phyloP scores from a whole-genome alignment of 1,139 yeast genomes.

The Blastobotrys proliferans region DNA sequence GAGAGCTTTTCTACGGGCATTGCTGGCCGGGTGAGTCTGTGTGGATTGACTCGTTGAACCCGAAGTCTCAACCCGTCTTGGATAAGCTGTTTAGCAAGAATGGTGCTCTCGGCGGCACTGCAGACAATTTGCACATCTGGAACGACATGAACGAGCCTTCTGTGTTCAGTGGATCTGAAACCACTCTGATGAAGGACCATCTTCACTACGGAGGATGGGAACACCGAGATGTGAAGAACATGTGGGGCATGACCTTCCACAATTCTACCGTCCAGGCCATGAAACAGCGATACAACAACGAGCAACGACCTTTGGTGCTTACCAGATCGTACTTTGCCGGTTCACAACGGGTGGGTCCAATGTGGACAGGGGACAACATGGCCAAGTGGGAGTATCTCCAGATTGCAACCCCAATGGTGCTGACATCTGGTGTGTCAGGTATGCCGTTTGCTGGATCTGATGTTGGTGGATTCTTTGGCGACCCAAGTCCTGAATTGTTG shows the following conservation, averaged over 20 bases:
- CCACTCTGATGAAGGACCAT: constrained; percentile 77
- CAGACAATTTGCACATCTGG: constrained; percentile 76
- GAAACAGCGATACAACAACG: constrained; percentile 46
- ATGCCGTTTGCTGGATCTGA: constrained; percentile 96
- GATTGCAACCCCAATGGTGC: constrained; percentile 79
- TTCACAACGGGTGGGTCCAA: constrained; percentile 84
- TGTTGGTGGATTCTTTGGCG: constrained; percentile 93
- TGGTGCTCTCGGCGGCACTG: constrained; percentile 50
- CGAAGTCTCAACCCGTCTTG: constrained; percentile 63
- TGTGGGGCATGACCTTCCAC: constrained; percentile 76
- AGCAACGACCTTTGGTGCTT: constrained; percentile 78
- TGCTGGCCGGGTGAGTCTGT: constrained; percentile 98
- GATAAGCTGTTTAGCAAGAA: constrained; percentile 37
- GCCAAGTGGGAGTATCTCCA: constrained; percentile 86
- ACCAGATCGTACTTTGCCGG: constrained; percentile 89
- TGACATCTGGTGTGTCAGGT: constrained; percentile 77
- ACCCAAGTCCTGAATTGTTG: constrained; percentile 75
- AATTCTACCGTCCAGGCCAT: constrained; percentile 74
- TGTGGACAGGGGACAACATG: constrained; percentile 98
- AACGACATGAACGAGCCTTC: constrained; percentile 99
- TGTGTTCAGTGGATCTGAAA: constrained; percentile 91
- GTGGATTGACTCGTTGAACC: constrained; percentile 85
- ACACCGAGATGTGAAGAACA: constrained; percentile 84
- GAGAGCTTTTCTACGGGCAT: constrained; percentile 66
- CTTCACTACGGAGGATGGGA: constrained; percentile 80